Percentiles rank a stretch among this genome's conserved stretches.
Conservation (phyloP, 2,329 filamentous ascomycete genomes). For the Cladorrhinum sp. region DNA sequence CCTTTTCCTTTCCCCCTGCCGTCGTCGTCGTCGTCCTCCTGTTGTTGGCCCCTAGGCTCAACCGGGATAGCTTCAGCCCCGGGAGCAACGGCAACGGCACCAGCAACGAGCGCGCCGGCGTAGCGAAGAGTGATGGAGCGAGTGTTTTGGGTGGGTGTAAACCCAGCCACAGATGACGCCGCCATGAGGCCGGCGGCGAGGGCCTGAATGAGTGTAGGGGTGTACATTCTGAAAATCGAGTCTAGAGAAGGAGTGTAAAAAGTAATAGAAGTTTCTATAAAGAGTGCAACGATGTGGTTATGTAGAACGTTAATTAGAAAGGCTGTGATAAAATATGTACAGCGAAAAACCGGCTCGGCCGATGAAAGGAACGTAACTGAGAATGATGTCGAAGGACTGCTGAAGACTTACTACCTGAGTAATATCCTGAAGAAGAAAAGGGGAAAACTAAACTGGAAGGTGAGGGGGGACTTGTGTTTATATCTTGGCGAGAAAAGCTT, state of each 20-base stretch:
- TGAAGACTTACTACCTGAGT: neutral
- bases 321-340: neutral
- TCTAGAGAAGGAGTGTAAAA: neutral
- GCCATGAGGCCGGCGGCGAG: slow-evolving; percentile 7
- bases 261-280: neutral
- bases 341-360: neutral
- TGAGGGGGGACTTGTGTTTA: neutral
- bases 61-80: neutral
- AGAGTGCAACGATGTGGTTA: too few relatives aligned
- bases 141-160: neutral
- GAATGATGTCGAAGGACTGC: neutral
- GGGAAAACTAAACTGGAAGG: neutral
- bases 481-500: neutral
- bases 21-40: neutral
- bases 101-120: slow-evolving; percentile 4
- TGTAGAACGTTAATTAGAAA: too few relatives aligned
- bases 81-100: neutral
- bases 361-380: neutral
- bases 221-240: slow-evolving; percentile 2
- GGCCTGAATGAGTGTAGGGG: neutral
- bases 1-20: neutral
- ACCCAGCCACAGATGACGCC: neutral
- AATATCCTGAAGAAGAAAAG: neutral
- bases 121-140: neutral
- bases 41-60: neutral